Percentiles rank a stretch among this genome's conserved stretches.
Conservation (phyloP, 1,139 yeast species). For the Yamadazyma conglobata region DNA sequence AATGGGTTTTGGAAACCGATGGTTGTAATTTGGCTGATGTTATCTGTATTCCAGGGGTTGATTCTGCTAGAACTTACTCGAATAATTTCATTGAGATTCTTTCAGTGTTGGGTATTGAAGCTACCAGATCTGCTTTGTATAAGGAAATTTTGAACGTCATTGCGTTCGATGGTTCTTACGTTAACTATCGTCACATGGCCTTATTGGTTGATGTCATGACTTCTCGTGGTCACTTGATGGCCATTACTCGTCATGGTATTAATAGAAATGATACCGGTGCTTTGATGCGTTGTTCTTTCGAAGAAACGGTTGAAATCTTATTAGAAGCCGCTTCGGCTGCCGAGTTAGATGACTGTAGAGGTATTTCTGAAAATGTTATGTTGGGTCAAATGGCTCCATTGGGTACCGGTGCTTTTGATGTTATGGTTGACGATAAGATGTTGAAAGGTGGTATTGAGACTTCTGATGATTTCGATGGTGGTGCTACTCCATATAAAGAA, state of each 20-base stretch:
- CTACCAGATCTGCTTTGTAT: conserved; percentile 91
- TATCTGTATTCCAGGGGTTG: conserved; percentile 94
- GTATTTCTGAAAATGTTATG: conserved; percentile 97
- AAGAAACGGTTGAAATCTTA: conserved; percentile 96
- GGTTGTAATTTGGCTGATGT: conserved; percentile 97
- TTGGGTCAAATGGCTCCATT: conserved; percentile 98
- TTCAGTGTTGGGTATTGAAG: conserved; percentile 96
- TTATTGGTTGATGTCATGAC: conserved; percentile 98
- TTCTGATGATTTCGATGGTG: conserved; percentile 62
- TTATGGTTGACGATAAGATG: conserved; percentile 88
- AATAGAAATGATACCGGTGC: conserved; percentile 99
- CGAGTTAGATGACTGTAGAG: conserved; percentile 95
- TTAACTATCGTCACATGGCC: conserved; percentile 98
- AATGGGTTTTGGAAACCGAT: conserved; percentile 98
- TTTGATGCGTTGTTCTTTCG: conserved; percentile 98
- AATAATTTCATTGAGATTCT: conserved; percentile 95
- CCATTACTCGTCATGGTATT: conserved; percentile 99
- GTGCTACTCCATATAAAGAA: conserved; percentile 90
- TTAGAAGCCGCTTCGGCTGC: conserved; percentile 98
- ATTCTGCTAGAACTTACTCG: conserved; percentile 83
- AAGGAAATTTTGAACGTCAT: conserved; percentile 94
- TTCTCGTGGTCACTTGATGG: conserved; percentile 96
- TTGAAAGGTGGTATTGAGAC: conserved; percentile 53
- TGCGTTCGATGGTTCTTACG: conserved; percentile 99
- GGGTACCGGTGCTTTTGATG: conserved; percentile 98